Conservation (phyloP, 768 basidiomycete genomes). For the Naganishia randhawae region DNA sequence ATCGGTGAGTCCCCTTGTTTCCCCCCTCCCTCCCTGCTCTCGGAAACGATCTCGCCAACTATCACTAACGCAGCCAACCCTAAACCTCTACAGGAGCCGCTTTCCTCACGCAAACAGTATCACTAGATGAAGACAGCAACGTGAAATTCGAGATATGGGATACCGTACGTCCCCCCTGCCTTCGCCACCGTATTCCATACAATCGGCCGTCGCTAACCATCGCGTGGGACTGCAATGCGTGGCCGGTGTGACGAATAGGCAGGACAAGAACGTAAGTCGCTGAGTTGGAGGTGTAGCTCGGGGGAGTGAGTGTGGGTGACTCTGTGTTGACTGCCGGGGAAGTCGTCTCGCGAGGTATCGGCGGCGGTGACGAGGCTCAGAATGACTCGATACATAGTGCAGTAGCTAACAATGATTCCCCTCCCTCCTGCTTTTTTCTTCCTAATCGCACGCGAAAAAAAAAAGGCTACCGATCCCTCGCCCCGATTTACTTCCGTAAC, state of each 20-base stretch:
- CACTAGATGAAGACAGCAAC: conserved; percentile 76
- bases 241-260: conserved; percentile 31
- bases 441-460: no score
- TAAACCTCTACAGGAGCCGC: conserved; percentile 62
- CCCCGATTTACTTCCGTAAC: conserved; percentile 51
- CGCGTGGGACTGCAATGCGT: neutral
- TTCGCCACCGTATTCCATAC: conserved; percentile 1
- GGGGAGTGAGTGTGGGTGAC: no score
- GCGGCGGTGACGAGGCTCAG: neutral
- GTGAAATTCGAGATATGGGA: conserved; percentile 96
- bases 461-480: conserved; percentile 49
- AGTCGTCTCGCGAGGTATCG: no score
- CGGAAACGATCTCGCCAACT: neutral
- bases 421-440: neutral
- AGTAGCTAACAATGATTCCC: neutral
- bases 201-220: neutral
- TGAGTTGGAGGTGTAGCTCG: no score
- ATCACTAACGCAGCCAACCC: neutral
- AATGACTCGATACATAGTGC: neutral
- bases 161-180: conserved; percentile 55
- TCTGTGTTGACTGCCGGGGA: no score
- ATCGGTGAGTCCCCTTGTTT: conserved; percentile 36
- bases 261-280: conserved; percentile 50
- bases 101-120: conserved; percentile 96
- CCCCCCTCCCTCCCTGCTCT: neutral